A percentile compares a stretch with the other conserved stretches of the same genome.
Conservation (phyloP, 2,329 filamentous ascomycete genomes). For the Trichoderma atroviride region DNA sequence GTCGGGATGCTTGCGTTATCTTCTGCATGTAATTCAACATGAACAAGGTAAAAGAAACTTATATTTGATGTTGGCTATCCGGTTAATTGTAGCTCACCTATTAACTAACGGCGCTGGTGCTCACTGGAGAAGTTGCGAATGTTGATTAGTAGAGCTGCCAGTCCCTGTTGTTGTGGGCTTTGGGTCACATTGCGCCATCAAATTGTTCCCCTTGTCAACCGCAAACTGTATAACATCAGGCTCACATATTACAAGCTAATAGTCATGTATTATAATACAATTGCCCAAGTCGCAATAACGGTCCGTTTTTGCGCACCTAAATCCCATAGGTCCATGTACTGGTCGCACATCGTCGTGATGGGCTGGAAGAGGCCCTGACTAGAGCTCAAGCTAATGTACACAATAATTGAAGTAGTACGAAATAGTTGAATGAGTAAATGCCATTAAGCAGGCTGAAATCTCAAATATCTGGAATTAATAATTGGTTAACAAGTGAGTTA, state of each 20-base stretch:
- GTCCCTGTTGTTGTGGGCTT: no score
- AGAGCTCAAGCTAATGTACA: background rate
- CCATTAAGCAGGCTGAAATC: background rate
- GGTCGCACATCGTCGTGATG: background rate
- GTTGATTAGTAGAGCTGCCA: no score
- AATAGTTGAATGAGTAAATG: no score
- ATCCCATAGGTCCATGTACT: background rate
- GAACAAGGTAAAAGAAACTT: background rate
- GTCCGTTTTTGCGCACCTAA: background rate
- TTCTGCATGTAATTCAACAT: background rate
- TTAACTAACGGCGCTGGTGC: background rate
- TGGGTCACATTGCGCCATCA: background rate
- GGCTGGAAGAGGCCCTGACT: background rate
- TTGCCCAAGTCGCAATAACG: background rate
- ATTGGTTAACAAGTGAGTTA: background rate
- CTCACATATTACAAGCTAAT: background rate
- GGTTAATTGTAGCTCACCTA: background rate
- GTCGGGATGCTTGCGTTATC: background rate
- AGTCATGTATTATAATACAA: background rate
- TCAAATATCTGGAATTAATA: background rate
- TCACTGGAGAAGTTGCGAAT: no score
- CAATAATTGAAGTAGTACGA: no score
- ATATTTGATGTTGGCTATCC: no score
- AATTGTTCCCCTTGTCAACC: background rate
- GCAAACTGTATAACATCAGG: background rate